These are phyloP conservation scores for Fusarium verticillioides DNA, from an alignment of 2,329 filamentous ascomycete genomes.

Conservation along the genomic window DNA sequence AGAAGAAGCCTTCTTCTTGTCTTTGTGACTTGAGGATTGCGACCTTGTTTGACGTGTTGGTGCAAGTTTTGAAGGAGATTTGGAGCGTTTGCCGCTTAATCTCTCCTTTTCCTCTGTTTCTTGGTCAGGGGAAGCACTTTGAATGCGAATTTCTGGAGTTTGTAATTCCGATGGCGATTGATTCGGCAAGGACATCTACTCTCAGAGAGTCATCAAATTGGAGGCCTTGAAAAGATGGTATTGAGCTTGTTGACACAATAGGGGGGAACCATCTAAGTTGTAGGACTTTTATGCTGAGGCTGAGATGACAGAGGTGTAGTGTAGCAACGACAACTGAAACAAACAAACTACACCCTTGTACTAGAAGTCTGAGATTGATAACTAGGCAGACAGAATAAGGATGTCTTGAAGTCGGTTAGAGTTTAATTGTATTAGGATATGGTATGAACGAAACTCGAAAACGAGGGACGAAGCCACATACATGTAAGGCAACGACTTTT, in stretches of 20 bases:
- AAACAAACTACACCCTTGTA: background rate
- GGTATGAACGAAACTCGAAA: slow-evolving; percentile 18
- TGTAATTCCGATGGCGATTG: slow-evolving; percentile 29
- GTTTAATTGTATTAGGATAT: slow-evolving; percentile 16
- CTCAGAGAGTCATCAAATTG: slow-evolving; percentile 23
- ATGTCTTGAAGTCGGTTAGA: slow-evolving; percentile 4
- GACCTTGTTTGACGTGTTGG: slow-evolving; percentile 33
- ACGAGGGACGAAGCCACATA: slow-evolving; percentile 35
- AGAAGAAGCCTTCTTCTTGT: slow-evolving; percentile 32
- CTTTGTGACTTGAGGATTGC: slow-evolving; percentile 19
- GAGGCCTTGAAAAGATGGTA: background rate
- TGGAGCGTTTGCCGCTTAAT: background rate
- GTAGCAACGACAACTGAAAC: background rate
- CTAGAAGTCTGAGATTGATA: background rate
- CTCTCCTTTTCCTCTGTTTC: slow-evolving; percentile 3
- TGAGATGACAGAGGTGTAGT: background rate
- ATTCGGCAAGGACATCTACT: slow-evolving; percentile 44
- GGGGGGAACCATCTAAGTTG: slow-evolving; percentile 5
- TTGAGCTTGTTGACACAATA: background rate
- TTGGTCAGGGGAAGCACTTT: slow-evolving; percentile 43
- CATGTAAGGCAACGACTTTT: slow-evolving; percentile 36
- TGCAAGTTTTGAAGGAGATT: slow-evolving; percentile 20
- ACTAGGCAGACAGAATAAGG: slow-evolving; percentile 14
- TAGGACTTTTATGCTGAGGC: slow-evolving; percentile 4
- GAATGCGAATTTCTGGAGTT: slow-evolving; percentile 44